Conservation (phyloP, 257 asterid species). For the Fraxinus anomala region DNA sequence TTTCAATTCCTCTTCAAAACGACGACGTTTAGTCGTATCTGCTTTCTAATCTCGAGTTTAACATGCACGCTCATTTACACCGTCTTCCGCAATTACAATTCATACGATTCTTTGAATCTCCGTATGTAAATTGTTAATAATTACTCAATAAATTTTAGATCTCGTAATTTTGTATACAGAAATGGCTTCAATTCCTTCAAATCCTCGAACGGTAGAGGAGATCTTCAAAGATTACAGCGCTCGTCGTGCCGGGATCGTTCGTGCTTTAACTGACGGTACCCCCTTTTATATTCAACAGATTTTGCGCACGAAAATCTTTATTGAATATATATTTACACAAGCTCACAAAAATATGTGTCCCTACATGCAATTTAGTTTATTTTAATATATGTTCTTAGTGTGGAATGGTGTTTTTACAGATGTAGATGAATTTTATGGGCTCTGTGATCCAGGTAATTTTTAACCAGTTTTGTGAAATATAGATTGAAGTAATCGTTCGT, state of each 20-base stretch:
- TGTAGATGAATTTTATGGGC: constrained; percentile 86
- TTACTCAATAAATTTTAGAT: constrained; percentile 33
- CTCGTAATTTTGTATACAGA: constrained; percentile 26
- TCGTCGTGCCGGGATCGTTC: constrained; percentile 69
- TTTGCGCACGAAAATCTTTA: background rate
- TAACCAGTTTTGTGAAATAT: constrained; percentile 21
- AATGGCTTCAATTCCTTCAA: constrained; percentile 59
- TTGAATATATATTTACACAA: background rate
- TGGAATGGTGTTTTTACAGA: constrained; percentile 43
- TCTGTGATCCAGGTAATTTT: constrained; percentile 93
- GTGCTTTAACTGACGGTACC: constrained; percentile 74
- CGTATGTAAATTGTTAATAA: constrained; percentile 32
- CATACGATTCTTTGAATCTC: constrained; percentile 26
- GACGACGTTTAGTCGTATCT: constrained; percentile 33
- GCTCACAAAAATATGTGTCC: background rate
- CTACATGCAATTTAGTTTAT: background rate
- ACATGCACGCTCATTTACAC: constrained; percentile 40
- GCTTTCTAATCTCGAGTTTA: constrained; percentile 35
- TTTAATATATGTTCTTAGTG: background rate
- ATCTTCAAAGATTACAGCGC: constrained; percentile 77
- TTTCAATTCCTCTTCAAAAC: constrained; percentile 15
- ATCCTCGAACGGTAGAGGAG: constrained; percentile 78
- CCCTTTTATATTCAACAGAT: background rate
- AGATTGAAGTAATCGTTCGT: background rate
- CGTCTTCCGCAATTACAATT: constrained; percentile 12